A percentile compares a stretch with the other conserved stretches of the same genome.
phyloP scores from a whole-genome alignment of 208 protist species.

The Leishmania braziliensis region DNA sequence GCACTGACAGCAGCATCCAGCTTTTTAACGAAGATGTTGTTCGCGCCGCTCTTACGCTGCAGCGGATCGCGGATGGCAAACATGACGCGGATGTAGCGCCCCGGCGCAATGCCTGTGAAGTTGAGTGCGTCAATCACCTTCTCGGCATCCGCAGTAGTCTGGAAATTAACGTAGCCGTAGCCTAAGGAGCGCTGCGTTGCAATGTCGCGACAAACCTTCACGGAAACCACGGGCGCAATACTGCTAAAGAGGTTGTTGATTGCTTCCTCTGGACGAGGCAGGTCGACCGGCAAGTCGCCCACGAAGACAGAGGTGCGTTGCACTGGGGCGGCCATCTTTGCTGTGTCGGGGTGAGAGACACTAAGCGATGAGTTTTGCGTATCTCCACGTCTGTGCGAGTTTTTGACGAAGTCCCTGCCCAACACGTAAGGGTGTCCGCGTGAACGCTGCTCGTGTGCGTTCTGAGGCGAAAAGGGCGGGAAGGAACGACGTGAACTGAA shows the following conservation, averaged over 20 bases:
- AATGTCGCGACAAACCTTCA: constrained; percentile 95
- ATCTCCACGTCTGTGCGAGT: background rate
- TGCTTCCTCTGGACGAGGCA: constrained; percentile 75
- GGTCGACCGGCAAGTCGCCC: constrained; percentile 91
- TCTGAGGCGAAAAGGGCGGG: background rate
- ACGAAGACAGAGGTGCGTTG: constrained; percentile 92
- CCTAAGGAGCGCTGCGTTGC: constrained; percentile 93
- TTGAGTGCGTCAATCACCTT: constrained; percentile 96
- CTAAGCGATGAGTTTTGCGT: background rate
- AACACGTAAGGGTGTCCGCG: background rate
- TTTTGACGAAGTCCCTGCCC: background rate
- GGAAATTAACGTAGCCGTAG: constrained; percentile 99
- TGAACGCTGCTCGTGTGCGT: background rate
- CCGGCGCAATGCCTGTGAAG: constrained; percentile 88
- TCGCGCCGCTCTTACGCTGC: constrained; percentile 89
- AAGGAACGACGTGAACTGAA: background rate
- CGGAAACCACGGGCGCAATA: constrained; percentile 93
- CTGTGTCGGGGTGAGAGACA: background rate
- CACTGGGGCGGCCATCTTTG: constrained; percentile 16
- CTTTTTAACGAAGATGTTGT: constrained; percentile 98
- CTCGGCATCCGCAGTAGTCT: constrained; percentile 93
- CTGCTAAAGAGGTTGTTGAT: constrained; percentile 95
- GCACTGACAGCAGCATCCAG: constrained; percentile 90
- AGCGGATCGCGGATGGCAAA: constrained; percentile 95
- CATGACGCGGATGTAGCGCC: constrained; percentile 95